phyloP scores from a whole-genome alignment of 2,329 filamentous ascomycete genomes.

The Thelonectria blattea region DNA sequence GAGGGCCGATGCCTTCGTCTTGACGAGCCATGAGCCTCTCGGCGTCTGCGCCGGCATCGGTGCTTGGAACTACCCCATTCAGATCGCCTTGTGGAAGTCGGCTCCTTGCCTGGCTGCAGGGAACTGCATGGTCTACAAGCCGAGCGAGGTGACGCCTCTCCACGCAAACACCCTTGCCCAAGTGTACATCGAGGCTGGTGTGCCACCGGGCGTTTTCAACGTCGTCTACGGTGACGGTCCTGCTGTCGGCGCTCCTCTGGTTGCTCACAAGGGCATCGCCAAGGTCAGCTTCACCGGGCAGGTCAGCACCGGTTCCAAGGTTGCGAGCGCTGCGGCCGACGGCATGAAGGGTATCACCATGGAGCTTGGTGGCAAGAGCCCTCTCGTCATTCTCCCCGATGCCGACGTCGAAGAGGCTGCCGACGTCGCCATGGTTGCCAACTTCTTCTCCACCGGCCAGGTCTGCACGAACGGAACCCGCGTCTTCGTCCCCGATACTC shows the following conservation, averaged over 20 bases:
- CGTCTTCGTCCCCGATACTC: conserved; percentile 75
- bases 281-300: conserved; percentile 93
- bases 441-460: conserved; percentile 90
- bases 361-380: conserved; percentile 89
- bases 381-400: conserved; percentile 80
- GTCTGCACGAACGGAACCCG: conserved; percentile 93
- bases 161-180: conserved; percentile 78
- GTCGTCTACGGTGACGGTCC: conserved; percentile 82
- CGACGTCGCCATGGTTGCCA: conserved; percentile 90
- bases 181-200: conserved; percentile 78
- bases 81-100: conserved; percentile 90
- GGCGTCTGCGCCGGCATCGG: conserved; percentile 88
- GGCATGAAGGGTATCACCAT: conserved; percentile 92
- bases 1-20: conserved; percentile 78
- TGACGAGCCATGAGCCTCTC: conserved; percentile 80
- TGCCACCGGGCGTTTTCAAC: conserved; percentile 86
- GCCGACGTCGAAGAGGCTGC: conserved; percentile 81
- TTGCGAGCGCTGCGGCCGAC: conserved; percentile 75
- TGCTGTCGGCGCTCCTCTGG: conserved; percentile 73
- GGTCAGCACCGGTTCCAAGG: conserved; percentile 81
- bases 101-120: conserved; percentile 84
- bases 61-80: conserved; percentile 91
- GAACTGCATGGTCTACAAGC: conserved; percentile 92
- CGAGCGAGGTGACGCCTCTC: conserved; percentile 85
- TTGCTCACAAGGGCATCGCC: conserved; percentile 72